Base-by-base conservation (phyloP, 345 rosid species). In the Aurinia saxatilis region DNA sequence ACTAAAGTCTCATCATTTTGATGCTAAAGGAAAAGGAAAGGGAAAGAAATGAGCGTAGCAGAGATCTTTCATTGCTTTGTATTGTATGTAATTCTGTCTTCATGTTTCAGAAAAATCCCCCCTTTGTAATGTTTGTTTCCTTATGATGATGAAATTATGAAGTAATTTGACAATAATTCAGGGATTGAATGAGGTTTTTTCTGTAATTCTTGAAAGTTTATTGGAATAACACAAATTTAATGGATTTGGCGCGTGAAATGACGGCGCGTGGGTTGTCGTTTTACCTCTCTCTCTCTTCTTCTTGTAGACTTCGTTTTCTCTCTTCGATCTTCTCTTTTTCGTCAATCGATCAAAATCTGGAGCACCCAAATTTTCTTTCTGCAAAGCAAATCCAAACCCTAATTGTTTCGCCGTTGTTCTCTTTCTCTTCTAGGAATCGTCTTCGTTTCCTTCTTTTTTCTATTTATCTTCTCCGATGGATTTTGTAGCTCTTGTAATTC, bases 1-100 rank as follows among this genome's bases (percentile, higher is more conserved):
- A 73, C 79, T 85, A 45, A 93, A 77, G 78, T 42, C 84, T 45
- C 96, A 84, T 74, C 97, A 85, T 53, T 90, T 87, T 38, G 88
- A 79, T 74, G 57, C 91, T 14, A 92, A 85, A 73, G 59, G 74
- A 11, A 82, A 56, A 80, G 88, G 78, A 46, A 82, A 71, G 63
- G 67, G 65, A 34, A 75, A 88, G 63, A 80, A 78, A 77, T 84
- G 68, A 81, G 65, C 12, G 7, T 29, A 38, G 11, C 40, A 23
- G 46, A 42, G 9, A 14, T 8, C 29, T 33, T 54, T 19, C 23
- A 10, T 54, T 33, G 29, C 1, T 18, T 41, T 40, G 60, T 38
- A 7, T 27, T 70, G 74, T 63, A 21, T 70, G 49, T 47, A n/a
- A 49, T 27, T 50, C 10, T 21, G 6, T 38, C 49, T 41, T 60